Evolutionary conservation across 2,329 filamentous ascomycete species (phyloP), one percentile per base, ranked within the genome.

Genomic region (Dothiorella sarmentorum): DNA sequence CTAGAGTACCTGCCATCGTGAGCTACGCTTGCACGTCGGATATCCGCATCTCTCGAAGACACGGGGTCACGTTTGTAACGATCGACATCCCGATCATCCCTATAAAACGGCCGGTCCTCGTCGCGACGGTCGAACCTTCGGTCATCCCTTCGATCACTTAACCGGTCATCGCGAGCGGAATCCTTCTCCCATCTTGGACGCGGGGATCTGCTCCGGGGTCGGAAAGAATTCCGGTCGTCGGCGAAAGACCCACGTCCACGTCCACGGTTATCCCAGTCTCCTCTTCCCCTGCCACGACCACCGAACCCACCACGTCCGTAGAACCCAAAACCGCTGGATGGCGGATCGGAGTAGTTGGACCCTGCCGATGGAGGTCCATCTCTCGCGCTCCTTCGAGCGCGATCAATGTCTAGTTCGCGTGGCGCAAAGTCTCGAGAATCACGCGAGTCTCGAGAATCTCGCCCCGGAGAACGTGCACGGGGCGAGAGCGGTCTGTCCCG

Each of bases 321-420:
- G 29, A 59, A 55, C 5, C 57, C 57, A 35, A 59, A 59, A 5
- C 27, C 77, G 17, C 78, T 81, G 59, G 87, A 86, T 1, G 82
- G 79, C 11, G 83, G 80, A 62, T 91, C 88, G 0, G 88, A 89
- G 20, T 84, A 85, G 9, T 84, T 85, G 3, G 88, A 90, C 4
- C 86, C 86, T 17, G 86, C 87, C 1, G 87, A 89, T 20, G 85
- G 81, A 10, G 88, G 87, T 0, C 88, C 88, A 66, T 92, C 89
- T 66, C 89, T 80, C 7, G 88, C 90, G 15, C 82, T 85, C 45
- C 88, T 80, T 56, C 88, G 80, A 17, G 85, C 83, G 60, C 88
- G 81, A 60, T 86, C 85, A 7, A 85, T 79, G 63, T 91, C 88
- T 6, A 88, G 75, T 45, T 84, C 85, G 29, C 85, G 77, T 0